Evolutionary conservation across 2,329 filamentous ascomycete species (phyloP).

Genomic region (Neonectria magnoliae): DNA sequence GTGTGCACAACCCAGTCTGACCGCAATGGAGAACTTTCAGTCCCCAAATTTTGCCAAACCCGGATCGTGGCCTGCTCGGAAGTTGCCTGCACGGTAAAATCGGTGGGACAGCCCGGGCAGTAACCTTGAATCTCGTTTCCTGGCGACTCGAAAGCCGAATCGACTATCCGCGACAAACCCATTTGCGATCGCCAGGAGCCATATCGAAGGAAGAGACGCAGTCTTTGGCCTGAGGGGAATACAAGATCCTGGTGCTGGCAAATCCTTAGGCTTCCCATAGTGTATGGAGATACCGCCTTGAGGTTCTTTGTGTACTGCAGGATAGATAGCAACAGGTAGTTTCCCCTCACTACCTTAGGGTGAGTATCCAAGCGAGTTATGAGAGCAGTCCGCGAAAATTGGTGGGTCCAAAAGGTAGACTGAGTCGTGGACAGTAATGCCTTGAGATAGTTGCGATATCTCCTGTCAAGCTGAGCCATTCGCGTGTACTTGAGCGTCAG

Average conservation of each 20-base stretch:
- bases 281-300: not conserved
- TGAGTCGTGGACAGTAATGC: not conserved
- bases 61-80: not conserved
- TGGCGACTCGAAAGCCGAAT: not conserved
- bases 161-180: not conserved
- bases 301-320: not conserved
- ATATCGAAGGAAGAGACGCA: not conserved
- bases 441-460: not conserved
- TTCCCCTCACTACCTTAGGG: not conserved
- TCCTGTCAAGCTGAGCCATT: not conserved
- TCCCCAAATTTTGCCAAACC: conserved; percentile 13
- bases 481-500: not conserved
- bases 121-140: not conserved
- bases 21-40: not conserved
- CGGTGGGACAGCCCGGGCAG: not conserved
- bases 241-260: not conserved
- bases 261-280: not conserved
- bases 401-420: not conserved
- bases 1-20: not conserved
- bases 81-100: not conserved
- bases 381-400: not conserved
- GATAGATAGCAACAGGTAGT: not conserved
- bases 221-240: not conserved
- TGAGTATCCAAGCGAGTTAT: not conserved
- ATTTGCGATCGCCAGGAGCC: not conserved